Evolutionary conservation across 2,329 filamentous ascomycete species (phyloP).

Genomic region (Moelleriella libera): DNA sequence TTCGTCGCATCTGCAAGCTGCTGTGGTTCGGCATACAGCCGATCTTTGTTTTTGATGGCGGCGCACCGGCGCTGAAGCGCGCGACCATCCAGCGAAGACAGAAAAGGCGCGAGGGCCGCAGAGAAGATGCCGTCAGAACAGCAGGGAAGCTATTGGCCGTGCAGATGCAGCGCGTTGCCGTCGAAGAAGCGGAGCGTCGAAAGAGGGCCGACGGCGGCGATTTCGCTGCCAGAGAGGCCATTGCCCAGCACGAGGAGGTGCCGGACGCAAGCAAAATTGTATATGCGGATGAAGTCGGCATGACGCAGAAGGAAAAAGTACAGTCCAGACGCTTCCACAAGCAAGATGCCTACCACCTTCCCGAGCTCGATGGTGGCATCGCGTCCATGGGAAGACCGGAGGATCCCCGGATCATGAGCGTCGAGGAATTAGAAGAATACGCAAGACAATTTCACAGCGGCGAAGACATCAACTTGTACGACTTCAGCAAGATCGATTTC

Average conservation of each 20-base stretch:
- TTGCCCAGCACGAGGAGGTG: conserved; percentile 49
- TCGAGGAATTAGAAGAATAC: conserved; percentile 88
- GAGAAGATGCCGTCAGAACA: conserved; percentile 85
- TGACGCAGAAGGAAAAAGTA: conserved; percentile 63
- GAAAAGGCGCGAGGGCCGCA: conserved; percentile 66
- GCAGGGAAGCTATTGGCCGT: conserved; percentile 84
- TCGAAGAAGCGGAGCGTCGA: conserved; percentile 65
- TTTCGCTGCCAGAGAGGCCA: conserved; percentile 19
- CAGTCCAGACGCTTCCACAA: conserved; percentile 70
- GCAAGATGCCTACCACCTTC: conserved; percentile 90
- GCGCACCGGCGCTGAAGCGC: conserved; percentile 78
- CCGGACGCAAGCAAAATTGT: conserved; percentile 58
- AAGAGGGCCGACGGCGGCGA: conserved; percentile 31
- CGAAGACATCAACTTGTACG: conserved; percentile 82
- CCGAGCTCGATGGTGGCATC: conserved; percentile 67
- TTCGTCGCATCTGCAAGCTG: conserved; percentile 93
- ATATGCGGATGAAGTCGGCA: conserved; percentile 80
- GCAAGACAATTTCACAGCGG: conserved; percentile 83
- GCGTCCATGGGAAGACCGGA: conserved; percentile 79
- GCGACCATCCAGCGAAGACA: conserved; percentile 76
- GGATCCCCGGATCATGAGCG: conserved; percentile 90
- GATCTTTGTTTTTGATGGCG: conserved; percentile 96
- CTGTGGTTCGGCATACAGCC: conserved; percentile 93
- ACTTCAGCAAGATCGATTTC: conserved; percentile 98
- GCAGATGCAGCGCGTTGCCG: conserved; percentile 82